Conservation (phyloP, 495 filamentous ascomycete species). For the Aspergillus coremiiformis region DNA sequence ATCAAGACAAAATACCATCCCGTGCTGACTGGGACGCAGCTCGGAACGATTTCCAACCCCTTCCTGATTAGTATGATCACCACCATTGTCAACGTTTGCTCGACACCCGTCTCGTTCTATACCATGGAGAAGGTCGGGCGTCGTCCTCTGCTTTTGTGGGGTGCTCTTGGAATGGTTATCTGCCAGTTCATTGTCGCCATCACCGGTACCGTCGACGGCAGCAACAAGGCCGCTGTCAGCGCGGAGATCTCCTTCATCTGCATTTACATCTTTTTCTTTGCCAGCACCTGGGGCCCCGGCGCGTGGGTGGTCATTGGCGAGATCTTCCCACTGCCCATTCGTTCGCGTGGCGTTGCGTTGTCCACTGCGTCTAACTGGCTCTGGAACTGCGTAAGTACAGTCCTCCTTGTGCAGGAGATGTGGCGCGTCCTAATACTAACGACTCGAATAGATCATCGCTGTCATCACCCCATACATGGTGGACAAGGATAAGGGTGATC, state of each 20-base stretch:
- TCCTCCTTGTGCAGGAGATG: neutral
- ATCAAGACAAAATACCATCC: neutral
- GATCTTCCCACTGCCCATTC: constrained; percentile 79
- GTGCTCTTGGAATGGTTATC: constrained; percentile 71
- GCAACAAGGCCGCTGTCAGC: constrained; percentile 46
- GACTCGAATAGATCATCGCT: constrained; percentile 44
- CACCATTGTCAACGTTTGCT: constrained; percentile 77
- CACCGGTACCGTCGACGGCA: constrained; percentile 54
- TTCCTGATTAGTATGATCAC: constrained; percentile 78
- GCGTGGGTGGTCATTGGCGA: constrained; percentile 84
- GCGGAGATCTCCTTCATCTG: constrained; percentile 71
- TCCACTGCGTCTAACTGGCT: constrained; percentile 85
- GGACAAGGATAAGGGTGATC: constrained; percentile 55
- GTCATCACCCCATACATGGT: constrained; percentile 80
- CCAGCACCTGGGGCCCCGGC: constrained; percentile 62
- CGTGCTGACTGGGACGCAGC: constrained; percentile 14
- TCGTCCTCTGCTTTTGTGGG: constrained; percentile 73
- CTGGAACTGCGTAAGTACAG: constrained; percentile 54
- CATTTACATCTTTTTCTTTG: constrained; percentile 72
- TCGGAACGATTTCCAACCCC: constrained; percentile 59
- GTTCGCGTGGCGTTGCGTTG: constrained; percentile 70
- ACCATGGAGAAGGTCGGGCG: constrained; percentile 77
- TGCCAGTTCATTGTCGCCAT: constrained; percentile 84
- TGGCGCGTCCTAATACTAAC: neutral
- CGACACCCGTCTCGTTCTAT: constrained; percentile 75